phyloP scores from a whole-genome alignment of 2,329 filamentous ascomycete genomes.

The Fusarium napiforme region DNA sequence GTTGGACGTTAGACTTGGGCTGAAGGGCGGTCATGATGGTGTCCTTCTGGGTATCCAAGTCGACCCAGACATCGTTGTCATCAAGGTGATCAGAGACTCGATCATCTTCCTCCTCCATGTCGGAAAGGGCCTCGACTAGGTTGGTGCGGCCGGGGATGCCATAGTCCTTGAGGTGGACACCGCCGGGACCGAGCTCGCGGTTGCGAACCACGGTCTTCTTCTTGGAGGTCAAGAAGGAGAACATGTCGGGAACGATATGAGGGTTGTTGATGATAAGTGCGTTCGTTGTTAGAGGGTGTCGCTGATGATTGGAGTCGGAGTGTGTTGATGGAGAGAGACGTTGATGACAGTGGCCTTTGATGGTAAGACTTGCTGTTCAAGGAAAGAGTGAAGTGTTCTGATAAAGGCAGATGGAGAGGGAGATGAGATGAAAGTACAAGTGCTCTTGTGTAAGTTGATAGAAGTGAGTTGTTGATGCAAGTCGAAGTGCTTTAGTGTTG shows the following conservation, averaged over 20 bases:
- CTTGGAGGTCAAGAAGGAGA: background rate
- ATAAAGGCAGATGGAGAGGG: fast-evolving
- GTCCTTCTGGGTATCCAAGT: background rate
- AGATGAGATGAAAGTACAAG: too few species aligned
- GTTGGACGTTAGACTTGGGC: background rate
- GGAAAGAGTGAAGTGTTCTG: background rate
- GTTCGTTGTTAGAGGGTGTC: background rate
- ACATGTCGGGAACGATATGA: fast-evolving
- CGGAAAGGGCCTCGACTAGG: background rate
- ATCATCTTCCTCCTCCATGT: background rate
- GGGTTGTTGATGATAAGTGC: background rate
- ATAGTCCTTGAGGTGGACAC: background rate
- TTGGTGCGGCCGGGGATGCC: background rate
- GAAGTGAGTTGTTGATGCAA: background rate
- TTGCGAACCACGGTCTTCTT: background rate
- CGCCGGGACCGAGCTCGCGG: background rate
- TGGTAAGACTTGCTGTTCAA: too few species aligned
- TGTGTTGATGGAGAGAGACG: background rate
- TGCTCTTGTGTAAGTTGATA: background rate
- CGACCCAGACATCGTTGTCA: background rate
- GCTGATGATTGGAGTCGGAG: background rate
- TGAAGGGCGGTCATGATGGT: background rate
- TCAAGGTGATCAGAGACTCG: background rate
- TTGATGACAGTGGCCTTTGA: background rate
- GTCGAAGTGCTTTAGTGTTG: background rate